A percentile compares a stretch with the other conserved stretches of the same genome.
phyloP scores from a whole-genome alignment of 2,329 filamentous ascomycete genomes.

The Coniochaeta sp. region DNA sequence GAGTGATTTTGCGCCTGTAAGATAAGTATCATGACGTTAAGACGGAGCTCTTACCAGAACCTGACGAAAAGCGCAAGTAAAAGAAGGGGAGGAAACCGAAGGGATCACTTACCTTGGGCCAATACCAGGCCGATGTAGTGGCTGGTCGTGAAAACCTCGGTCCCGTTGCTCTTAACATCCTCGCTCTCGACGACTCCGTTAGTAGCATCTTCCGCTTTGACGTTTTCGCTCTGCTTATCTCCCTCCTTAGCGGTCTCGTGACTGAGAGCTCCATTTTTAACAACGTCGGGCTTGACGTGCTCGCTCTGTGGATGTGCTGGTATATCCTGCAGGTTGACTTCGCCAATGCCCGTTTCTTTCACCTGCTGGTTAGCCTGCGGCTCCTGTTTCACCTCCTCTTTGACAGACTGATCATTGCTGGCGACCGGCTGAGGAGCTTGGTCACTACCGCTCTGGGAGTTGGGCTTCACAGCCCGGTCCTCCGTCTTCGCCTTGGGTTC shows the following conservation, averaged over 20 bases:
- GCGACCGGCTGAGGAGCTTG: slow-evolving; percentile 1
- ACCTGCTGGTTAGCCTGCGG: background rate
- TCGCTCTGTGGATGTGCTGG: slow-evolving; percentile 6
- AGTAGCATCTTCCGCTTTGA: slow-evolving; percentile 16
- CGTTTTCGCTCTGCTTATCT: background rate
- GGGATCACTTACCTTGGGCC: slow-evolving; percentile 52
- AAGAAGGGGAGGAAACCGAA: background rate
- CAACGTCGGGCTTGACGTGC: slow-evolving; percentile 7
- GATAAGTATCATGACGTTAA: slow-evolving; percentile 4
- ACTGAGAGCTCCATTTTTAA: slow-evolving; percentile 3
- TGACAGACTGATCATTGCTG: background rate
- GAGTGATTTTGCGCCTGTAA: slow-evolving; percentile 57
- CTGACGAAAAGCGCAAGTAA: background rate
- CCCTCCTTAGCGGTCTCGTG: background rate
- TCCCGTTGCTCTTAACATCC: slow-evolving; percentile 7
- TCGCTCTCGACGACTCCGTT: slow-evolving; percentile 9
- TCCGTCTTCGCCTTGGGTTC: slow-evolving; percentile 35
- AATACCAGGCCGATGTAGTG: slow-evolving; percentile 90
- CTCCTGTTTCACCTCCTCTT: background rate
- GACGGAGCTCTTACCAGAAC: slow-evolving; percentile 5
- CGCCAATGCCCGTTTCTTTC: background rate
- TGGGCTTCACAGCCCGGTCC: slow-evolving; percentile 31
- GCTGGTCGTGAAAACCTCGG: slow-evolving; percentile 74
- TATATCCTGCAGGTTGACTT: background rate
- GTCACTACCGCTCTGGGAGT: slow-evolving; percentile 19